Percentiles rank a stretch among this genome's conserved stretches.
Conservation (phyloP, 164 flowering plant species). For the Berberis vulgaris region DNA sequence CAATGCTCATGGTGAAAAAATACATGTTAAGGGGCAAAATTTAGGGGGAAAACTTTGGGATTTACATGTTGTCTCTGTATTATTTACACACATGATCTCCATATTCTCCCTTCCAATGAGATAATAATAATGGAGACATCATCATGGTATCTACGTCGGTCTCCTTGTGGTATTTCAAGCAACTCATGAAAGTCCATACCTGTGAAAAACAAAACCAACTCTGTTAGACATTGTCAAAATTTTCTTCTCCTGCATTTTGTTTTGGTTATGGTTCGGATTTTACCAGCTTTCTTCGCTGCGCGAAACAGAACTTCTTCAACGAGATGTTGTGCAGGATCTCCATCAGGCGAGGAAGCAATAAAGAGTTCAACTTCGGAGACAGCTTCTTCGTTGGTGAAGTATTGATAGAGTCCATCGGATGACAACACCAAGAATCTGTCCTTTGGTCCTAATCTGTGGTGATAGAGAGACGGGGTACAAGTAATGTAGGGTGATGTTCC, state of each 20-base stretch:
- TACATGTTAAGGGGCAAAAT: slow-evolving; percentile 8
- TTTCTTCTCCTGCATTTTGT: neutral
- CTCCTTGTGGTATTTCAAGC: slow-evolving; percentile 78
- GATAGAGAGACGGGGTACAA: slow-evolving; percentile 58
- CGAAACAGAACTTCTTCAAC: slow-evolving; percentile 68
- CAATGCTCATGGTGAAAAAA: slow-evolving; percentile 14
- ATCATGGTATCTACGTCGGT: slow-evolving; percentile 66
- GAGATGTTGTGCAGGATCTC: slow-evolving; percentile 87
- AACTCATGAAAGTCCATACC: slow-evolving; percentile 73
- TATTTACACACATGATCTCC: slow-evolving; percentile 71
- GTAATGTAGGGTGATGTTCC: slow-evolving; percentile 64
- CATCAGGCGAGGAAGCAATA: slow-evolving; percentile 59
- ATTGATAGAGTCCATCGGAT: slow-evolving; percentile 79
- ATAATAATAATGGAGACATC: slow-evolving; percentile 67
- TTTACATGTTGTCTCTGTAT: slow-evolving; percentile 15
- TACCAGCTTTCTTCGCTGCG: slow-evolving; percentile 86
- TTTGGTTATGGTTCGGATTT: neutral
- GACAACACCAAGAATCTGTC: slow-evolving; percentile 70
- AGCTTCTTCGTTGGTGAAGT: slow-evolving; percentile 80
- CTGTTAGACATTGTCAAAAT: neutral
- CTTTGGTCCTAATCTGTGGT: slow-evolving; percentile 54
- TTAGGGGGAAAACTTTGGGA: slow-evolving; percentile 10
- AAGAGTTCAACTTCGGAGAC: slow-evolving; percentile 77
- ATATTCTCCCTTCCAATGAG: slow-evolving; percentile 70
- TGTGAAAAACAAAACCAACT: slow-evolving; percentile 15